Percentiles rank a stretch among this genome's conserved stretches.
phyloP scores from a whole-genome alignment of 305 asterid genomes.

The Fraxinus baroniana region DNA sequence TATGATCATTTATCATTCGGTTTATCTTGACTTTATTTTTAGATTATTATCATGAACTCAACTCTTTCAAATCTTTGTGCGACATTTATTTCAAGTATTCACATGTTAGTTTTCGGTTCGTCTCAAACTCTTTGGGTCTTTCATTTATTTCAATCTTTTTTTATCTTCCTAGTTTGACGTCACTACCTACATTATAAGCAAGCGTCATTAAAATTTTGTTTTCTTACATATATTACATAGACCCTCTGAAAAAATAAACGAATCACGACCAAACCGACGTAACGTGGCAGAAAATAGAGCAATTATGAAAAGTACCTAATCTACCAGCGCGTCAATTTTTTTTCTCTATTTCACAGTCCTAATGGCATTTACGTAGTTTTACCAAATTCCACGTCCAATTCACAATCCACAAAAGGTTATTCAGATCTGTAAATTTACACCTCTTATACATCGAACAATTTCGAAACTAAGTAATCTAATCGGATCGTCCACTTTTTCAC shows the following conservation, averaged over 20 bases:
- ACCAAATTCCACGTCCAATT: background rate
- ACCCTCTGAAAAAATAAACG: background rate
- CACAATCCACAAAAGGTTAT: background rate
- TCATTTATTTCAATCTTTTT: background rate
- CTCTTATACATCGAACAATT: slow-evolving; percentile 23
- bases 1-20: background rate
- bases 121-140: background rate
- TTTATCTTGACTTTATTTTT: background rate
- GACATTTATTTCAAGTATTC: background rate
- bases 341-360: slow-evolving; percentile 7
- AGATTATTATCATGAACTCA: background rate
- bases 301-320: background rate
- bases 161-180: background rate
- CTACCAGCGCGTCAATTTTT: slow-evolving; percentile 21
- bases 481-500: background rate
- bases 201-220: background rate
- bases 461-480: background rate
- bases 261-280: background rate
- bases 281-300: background rate
- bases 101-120: background rate
- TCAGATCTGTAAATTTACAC: slow-evolving; percentile 17
- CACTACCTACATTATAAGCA: background rate
- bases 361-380: slow-evolving; percentile 26
- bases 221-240: background rate
- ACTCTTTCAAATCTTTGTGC: background rate